Percentiles rank a stretch among this genome's conserved stretches.
Evolutionary conservation across 164 flowering plant genomes (phyloP).

Genomic region (Cinnamomum micranthum): DNA sequence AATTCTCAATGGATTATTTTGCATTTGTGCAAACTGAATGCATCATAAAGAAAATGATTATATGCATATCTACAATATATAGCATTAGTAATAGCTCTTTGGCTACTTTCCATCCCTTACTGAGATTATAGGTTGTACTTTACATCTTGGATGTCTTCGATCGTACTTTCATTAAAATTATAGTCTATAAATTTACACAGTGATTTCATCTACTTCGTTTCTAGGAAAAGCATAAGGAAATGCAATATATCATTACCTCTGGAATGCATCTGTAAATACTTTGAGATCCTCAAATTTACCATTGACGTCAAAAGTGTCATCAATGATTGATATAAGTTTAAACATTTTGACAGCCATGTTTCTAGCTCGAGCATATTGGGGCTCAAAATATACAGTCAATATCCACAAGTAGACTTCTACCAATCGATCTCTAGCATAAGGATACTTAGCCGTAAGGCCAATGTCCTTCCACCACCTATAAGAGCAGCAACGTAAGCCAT

Average conservation of each 20-base stretch:
- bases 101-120: too few species aligned
- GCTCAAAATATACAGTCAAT: not conserved
- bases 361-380: not conserved
- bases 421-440: constrained; percentile 2
- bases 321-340: not conserved
- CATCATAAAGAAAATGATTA: too few species aligned
- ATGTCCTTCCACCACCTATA: not conserved
- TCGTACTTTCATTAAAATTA: too few species aligned
- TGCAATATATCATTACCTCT: not conserved
- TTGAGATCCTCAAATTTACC: not conserved
- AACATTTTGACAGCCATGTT: not conserved
- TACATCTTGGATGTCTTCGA: too few species aligned
- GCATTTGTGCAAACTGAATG: too few species aligned
- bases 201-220: too few species aligned
- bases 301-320: not conserved
- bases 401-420: constrained; percentile 3
- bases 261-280: not conserved
- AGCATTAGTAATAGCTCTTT: too few species aligned
- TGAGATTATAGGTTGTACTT: too few species aligned
- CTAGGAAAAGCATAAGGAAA: too few species aligned
- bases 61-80: too few species aligned
- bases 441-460: not conserved
- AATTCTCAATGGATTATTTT: too few species aligned
- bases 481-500: not conserved
- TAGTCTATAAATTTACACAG: too few species aligned